phyloP scores from a whole-genome alignment of 2,329 filamentous ascomycete species.

The Lasiodiplodia sp. region DNA sequence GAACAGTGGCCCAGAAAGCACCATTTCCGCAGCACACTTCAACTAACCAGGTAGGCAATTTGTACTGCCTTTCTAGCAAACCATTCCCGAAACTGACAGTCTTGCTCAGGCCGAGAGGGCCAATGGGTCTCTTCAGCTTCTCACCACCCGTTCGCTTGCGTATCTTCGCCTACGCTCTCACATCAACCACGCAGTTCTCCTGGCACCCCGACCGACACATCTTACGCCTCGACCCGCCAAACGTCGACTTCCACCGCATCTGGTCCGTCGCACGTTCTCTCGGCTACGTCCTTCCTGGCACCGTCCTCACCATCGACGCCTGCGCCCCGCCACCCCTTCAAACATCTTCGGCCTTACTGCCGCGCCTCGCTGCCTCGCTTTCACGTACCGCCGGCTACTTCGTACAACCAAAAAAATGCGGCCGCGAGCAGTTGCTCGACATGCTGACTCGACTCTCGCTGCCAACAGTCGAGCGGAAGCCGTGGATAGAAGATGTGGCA shows the following conservation, averaged over 20 bases:
- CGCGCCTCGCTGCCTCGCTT: neutral
- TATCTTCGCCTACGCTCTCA: neutral
- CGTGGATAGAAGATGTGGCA: neutral
- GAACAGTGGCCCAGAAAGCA: neutral
- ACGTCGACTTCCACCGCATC: neutral
- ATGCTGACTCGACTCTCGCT: neutral
- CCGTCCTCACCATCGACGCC: neutral
- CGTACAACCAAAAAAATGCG: neutral
- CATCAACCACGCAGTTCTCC: neutral
- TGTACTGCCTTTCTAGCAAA: neutral
- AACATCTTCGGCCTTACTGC: neutral
- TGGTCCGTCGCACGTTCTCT: neutral
- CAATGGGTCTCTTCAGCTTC: neutral
- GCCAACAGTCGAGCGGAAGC: neutral
- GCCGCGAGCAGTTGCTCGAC: neutral
- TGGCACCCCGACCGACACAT: neutral
- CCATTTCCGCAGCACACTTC: slow-evolving; percentile 4
- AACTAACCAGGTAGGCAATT: neutral
- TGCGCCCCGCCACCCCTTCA: neutral
- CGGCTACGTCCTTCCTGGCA: neutral
- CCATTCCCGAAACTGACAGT: neutral
- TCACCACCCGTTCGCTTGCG: neutral
- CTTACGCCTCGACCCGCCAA: neutral
- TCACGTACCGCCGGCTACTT: neutral
- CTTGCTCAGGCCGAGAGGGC: neutral